A percentile compares a stretch with the other conserved stretches of the same genome.
Evolutionary conservation across 1,284 basidiomycete species (phyloP).

Genomic region (Albatrellus sp.): DNA sequence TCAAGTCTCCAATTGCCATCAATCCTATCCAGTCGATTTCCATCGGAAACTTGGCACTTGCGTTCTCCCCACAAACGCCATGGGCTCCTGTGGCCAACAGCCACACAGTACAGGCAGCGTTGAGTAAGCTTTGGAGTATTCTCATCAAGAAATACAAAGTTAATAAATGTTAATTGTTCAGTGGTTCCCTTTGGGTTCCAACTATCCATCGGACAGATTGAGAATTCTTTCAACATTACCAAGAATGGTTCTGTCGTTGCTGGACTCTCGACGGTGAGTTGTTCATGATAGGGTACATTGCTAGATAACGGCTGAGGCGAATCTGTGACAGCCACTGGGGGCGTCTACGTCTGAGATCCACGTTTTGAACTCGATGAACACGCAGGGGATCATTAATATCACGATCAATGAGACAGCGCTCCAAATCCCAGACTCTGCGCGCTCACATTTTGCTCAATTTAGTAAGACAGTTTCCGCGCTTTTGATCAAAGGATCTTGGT

Average conservation of each 20-base stretch:
- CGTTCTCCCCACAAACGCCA: constrained; percentile 41
- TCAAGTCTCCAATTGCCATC: constrained; percentile 42
- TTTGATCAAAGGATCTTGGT: background rate
- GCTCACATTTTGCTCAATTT: constrained; percentile 42
- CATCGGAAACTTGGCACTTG: constrained; percentile 52
- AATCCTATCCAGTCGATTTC: constrained; percentile 57
- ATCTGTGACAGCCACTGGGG: constrained; percentile 36
- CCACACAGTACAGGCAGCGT: constrained; percentile 42
- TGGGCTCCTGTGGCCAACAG: constrained; percentile 52
- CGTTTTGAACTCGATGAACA: constrained; percentile 41
- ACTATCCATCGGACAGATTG: constrained; percentile 50
- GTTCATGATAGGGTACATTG: background rate
- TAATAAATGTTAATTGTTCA: constrained; percentile 14
- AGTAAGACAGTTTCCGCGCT: constrained; percentile 26
- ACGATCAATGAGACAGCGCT: constrained; percentile 47
- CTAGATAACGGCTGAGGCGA: constrained; percentile 8
- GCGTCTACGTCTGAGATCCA: constrained; percentile 44
- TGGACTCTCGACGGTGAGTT: constrained; percentile 41
- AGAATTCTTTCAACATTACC: constrained; percentile 55
- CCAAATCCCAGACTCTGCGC: constrained; percentile 34
- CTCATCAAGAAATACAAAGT: background rate
- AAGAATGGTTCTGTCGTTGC: constrained; percentile 39
- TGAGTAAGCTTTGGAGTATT: constrained; percentile 26
- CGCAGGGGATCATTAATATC: constrained; percentile 56
- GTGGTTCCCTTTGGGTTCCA: constrained; percentile 72